Evolutionary conservation across 441 rosid species (phyloP).

Genomic region (Adansonia grandidieri): DNA sequence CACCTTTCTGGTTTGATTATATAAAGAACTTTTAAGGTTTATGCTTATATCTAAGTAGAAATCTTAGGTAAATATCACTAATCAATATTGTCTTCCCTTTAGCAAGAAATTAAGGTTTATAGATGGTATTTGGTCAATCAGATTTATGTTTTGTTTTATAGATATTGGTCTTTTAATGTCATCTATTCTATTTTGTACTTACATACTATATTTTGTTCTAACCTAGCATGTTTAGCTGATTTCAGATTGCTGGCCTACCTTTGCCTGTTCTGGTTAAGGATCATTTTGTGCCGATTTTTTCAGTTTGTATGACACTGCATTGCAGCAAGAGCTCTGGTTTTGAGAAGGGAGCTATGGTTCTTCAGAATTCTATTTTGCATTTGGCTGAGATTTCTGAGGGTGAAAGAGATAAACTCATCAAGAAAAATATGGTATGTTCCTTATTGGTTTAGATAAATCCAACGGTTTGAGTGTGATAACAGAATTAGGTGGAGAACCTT

Average conservation of each 20-base stretch:
- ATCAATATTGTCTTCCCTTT: background rate
- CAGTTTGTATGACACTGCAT: slow-evolving; percentile 79
- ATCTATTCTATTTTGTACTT: slow-evolving; percentile 12
- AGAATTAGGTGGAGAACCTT: background rate
- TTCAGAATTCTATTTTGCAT: slow-evolving; percentile 70
- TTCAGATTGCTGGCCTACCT: slow-evolving; percentile 78
- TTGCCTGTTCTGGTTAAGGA: slow-evolving; percentile 63
- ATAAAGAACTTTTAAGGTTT: slow-evolving; percentile 11
- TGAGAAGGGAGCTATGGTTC: slow-evolving; percentile 69
- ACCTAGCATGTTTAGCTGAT: slow-evolving; percentile 35
- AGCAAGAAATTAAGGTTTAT: slow-evolving; percentile 19
- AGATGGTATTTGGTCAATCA: slow-evolving; percentile 6
- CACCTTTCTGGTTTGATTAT: slow-evolving; percentile 18
- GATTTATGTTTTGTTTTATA: background rate
- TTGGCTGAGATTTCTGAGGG: slow-evolving; percentile 76
- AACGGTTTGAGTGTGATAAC: slow-evolving; percentile 20
- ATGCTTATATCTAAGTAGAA: background rate
- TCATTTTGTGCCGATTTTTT: slow-evolving; percentile 90
- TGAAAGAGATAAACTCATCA: slow-evolving; percentile 90
- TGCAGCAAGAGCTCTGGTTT: slow-evolving; percentile 68
- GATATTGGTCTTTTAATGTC: background rate
- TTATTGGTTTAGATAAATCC: background rate
- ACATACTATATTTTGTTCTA: background rate
- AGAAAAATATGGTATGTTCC: slow-evolving; percentile 77
- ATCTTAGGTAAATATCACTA: background rate